Percentiles rank a stretch among this genome's conserved stretches.
Evolutionary conservation across 495 filamentous ascomycete genomes (phyloP).

Genomic region (Hypoxylon cercidicola): DNA sequence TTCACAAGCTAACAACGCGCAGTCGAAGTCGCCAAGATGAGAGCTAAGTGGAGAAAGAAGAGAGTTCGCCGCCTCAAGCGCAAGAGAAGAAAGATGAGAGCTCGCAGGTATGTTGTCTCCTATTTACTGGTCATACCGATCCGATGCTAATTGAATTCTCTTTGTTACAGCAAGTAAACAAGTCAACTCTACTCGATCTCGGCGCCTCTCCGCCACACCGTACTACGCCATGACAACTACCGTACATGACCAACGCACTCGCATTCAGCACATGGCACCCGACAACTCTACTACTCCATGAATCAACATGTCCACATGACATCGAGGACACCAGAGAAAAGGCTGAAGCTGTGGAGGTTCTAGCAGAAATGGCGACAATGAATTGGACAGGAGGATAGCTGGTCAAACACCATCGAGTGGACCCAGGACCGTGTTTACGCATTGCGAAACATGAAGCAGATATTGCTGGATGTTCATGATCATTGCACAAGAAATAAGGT

Average conservation of each 20-base stretch:
- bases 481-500: constrained; percentile 38
- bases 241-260: constrained; percentile 24
- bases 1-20: constrained; percentile 31
- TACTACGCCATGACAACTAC: constrained; percentile 47
- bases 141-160: constrained; percentile 37
- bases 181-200: constrained; percentile 66
- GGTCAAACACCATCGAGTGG: constrained; percentile 49
- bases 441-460: constrained; percentile 24
- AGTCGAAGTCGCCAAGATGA: constrained; percentile 75
- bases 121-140: neutral
- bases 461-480: constrained; percentile 30
- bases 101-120: constrained; percentile 72
- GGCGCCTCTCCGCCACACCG: constrained; percentile 55
- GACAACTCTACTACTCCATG: constrained; percentile 15
- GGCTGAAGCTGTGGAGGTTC: constrained; percentile 26
- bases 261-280: constrained; percentile 30
- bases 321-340: constrained; percentile 11
- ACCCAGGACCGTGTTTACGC: constrained; percentile 41
- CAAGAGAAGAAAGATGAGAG: constrained; percentile 99
- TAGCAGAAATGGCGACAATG: constrained; percentile 36
- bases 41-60: constrained; percentile 99
- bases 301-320: constrained; percentile 14
- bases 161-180: constrained; percentile 74
- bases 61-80: constrained; percentile 95
- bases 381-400: constrained; percentile 45